Evolutionary conservation across 257 asterid genomes (phyloP).

Genomic region (Rhazya stricta): DNA sequence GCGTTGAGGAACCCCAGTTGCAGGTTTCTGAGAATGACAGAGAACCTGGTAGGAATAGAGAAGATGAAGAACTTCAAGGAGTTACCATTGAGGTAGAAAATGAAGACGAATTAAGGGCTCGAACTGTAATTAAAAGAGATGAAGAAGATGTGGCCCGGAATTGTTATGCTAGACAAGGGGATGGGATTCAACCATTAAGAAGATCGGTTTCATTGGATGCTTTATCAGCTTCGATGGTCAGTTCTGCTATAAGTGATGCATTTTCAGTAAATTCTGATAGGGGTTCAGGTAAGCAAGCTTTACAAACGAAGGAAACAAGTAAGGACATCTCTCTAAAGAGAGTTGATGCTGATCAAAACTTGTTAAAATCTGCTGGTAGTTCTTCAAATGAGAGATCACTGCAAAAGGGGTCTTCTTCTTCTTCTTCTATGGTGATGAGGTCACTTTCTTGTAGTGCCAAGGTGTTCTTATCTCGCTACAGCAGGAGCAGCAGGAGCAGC

Average conservation of each 20-base stretch:
- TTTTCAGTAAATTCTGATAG: slow-evolving; percentile 19
- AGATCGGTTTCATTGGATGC: slow-evolving; percentile 58
- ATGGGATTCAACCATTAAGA: slow-evolving; percentile 35
- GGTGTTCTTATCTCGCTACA: slow-evolving; percentile 34
- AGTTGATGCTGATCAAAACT: slow-evolving; percentile 9
- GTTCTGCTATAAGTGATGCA: slow-evolving; percentile 26
- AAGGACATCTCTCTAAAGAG: slow-evolving; percentile 14
- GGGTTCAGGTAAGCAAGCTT: slow-evolving; percentile 10
- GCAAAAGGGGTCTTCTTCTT: slow-evolving; percentile 25
- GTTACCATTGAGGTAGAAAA: slow-evolving; percentile 21
- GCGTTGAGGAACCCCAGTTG: slow-evolving; percentile 20
- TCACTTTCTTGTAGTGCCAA: slow-evolving; percentile 59
- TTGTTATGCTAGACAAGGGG: slow-evolving; percentile 13
- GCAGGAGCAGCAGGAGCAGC: slow-evolving; percentile 29
- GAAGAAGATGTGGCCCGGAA: slow-evolving; percentile 14
- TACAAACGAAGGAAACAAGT: slow-evolving; percentile 12
- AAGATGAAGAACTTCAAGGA: slow-evolving; percentile 12
- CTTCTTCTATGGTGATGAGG: slow-evolving; percentile 28
- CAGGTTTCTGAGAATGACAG: slow-evolving; percentile 18
- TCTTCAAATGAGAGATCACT: slow-evolving; percentile 20
- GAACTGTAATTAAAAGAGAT: slow-evolving; percentile 7
- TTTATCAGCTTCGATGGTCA: slow-evolving; percentile 32
- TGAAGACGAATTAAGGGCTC: slow-evolving; percentile 13
- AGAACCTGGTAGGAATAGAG: slow-evolving; percentile 17
- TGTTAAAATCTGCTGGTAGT: slow-evolving; percentile 24